Conservation (phyloP, 495 filamentous ascomycete genomes). For the Hypoxylon intermedium region DNA sequence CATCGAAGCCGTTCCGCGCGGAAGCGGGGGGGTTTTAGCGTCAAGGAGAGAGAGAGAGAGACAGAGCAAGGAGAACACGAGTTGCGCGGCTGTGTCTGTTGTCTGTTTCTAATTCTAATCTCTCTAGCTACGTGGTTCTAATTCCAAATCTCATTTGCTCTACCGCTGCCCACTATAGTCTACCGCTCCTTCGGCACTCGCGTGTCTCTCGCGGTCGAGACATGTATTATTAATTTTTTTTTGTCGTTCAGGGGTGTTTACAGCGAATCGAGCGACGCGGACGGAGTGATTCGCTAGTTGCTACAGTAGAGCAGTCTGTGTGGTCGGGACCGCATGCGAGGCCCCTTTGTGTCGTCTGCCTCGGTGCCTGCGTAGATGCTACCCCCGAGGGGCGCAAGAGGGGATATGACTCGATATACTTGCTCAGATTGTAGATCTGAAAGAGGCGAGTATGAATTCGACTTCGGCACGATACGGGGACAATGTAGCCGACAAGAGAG, state of each 20-base stretch:
- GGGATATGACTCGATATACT: too few species aligned
- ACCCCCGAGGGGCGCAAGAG: too few species aligned
- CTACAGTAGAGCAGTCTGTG: background rate
- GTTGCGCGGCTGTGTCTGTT: conserved; percentile 30
- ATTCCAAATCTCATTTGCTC: too few species aligned
- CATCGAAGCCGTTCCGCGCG: conserved; percentile 8
- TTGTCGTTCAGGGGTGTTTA: background rate
- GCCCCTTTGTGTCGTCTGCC: too few species aligned
- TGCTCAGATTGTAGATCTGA: conserved; percentile 11
- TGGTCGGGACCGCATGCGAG: too few species aligned
- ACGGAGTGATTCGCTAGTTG: background rate
- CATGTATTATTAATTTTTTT: too few species aligned
- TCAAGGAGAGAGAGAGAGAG: background rate
- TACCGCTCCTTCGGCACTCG: background rate
- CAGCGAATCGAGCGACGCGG: background rate
- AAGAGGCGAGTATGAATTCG: background rate
- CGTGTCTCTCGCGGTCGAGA: conserved; percentile 8
- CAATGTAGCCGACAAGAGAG: background rate
- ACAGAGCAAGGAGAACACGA: conserved; percentile 4
- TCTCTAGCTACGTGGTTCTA: too few species aligned
- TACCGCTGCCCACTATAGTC: background rate
- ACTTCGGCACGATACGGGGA: background rate
- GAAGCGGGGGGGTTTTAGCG: conserved; percentile 7
- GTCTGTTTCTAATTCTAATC: conserved; percentile 32
- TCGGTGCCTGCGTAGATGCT: too few species aligned